Evolutionary conservation across 2,329 filamentous ascomycete species (phyloP), one percentile per base, ranked within the genome.

Genomic region (Ascochyta fabae): DNA sequence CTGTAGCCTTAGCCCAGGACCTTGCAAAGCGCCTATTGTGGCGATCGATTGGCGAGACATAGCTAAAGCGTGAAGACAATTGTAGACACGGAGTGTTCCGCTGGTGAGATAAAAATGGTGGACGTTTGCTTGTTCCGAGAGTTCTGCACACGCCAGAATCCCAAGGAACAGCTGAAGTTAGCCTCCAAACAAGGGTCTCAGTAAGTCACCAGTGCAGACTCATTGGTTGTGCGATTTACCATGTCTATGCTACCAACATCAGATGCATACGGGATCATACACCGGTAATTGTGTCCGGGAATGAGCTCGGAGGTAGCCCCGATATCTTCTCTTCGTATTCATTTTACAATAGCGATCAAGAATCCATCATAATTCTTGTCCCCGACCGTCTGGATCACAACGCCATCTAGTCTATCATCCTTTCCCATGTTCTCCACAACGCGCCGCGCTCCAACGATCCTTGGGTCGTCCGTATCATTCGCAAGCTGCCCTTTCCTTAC

Each of bases 321-420:
- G 38, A 22, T 23, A 29, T 38, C 10, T 10, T 34, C 12, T 16
- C 13, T 35, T 34, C 27, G 38, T 15, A 23, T 36, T 59, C 49
- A 72, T 57, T 73, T 77, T 5, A 77, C 74, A 44, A 77, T 59
- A 26, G 75, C 75, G 36, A 79, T 65, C 59, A 80, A 54, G 52
- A 79, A 79, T 7, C 79, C 79, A 71, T 82, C 78, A 60, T 81
- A 80, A 39, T 66, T 75, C 73, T 81, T 82, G 58, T 78, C 77
- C 1, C 77, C 76, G 5, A 81, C 79, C 1, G 75, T 79, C 70
- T 81, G 79, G 56, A 82, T 31, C 16, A 81, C 73, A 6, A 75
- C 71, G 1, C 69, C 73, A 39, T 80, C 78, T 7, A 81, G 64
- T 35, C 78, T 73, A 3, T 71, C 61, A 69, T 80, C 76, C 56